Base-by-base conservation (phyloP, 148 eudicot species). In the Chenopodium suecicum region DNA sequence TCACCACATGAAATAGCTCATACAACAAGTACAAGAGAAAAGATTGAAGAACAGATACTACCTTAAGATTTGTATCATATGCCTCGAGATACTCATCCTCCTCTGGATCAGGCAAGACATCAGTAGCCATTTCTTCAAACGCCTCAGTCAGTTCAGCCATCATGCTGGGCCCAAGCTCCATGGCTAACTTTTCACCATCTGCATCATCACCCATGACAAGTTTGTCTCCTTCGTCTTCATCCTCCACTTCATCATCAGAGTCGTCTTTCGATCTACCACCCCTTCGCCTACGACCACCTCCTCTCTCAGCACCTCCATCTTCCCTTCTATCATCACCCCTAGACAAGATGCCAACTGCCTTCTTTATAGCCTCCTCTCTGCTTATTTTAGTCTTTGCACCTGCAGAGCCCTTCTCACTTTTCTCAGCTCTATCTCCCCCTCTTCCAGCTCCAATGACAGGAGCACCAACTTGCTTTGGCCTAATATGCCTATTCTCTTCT, bases 41-140 rank as follows among this genome's bases (percentile, higher is more conserved):
- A 58, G 32, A 31, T 7, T 22, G 48, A 78, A 27, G 3, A 14
- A 50, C 13, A 50, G 2, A 13, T 50, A 11, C 16, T 86, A 94
- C 99, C 98, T 84, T 64, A 65, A 88, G 83, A 87, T 96, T 92
- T 8, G 87, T 85, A 67, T 92, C 87, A 63, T 83, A 67, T n/a
- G 99, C 97, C 7, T 96, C 97, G 67, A 94, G 31, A 54, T 82
- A 75, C 54, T 90, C 92, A 83, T 94, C 95, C 48, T 83, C 83
- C 25, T 34, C 73, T 4, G 85, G 92, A 79, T 91, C 88, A 86
- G 99, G 99, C 80, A 94, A 85, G 29, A 89, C 91, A 9, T 76
- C 87, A 50, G 4, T 8, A 14, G 87, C 32, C 86, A 87, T 70
- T 47, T 94, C 98, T 52, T 94, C 95, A 69, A 90, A 92, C 0